These are phyloP conservation scores for Papiliotrema flavescens DNA, from an alignment of 1,284 basidiomycete species.

Conservation along the genomic window DNA sequence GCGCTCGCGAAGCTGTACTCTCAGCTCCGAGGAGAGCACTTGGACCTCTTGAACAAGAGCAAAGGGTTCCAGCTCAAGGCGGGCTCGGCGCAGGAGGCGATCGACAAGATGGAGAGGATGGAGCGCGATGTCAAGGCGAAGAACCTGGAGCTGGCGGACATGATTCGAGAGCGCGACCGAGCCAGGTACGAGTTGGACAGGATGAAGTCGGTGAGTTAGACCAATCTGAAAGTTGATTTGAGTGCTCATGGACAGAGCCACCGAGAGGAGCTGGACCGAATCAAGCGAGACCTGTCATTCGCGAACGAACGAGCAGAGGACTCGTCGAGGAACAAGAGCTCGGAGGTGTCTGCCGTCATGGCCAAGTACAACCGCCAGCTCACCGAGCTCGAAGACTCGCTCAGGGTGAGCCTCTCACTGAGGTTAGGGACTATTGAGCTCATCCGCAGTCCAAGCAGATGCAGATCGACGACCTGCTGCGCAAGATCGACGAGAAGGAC, in stretches of 20 bases:
- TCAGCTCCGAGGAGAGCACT: conserved; percentile 92
- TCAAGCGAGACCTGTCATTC: conserved; percentile 89
- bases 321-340: conserved; percentile 82
- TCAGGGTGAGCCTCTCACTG: conserved; percentile 62
- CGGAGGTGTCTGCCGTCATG: conserved; percentile 85
- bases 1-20: conserved; percentile 98
- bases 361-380: conserved; percentile 94
- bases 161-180: conserved; percentile 96
- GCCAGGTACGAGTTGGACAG: conserved; percentile 96
- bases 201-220: conserved; percentile 64
- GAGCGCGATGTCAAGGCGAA: conserved; percentile 97
- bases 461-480: conserved; percentile 85
- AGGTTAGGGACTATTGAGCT: conserved; percentile 6
- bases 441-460: conserved; percentile 74
- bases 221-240: no score
- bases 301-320: conserved; percentile 99
- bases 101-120: conserved; percentile 99
- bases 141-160: conserved; percentile 96
- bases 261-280: conserved; percentile 90
- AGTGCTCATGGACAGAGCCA: conserved; percentile 59
- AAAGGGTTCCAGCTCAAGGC: conserved; percentile 98
- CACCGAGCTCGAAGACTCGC: conserved; percentile 87
- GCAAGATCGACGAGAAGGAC: conserved; percentile 69
- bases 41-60: conserved; percentile 95
- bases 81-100: conserved; percentile 97